A percentile compares a stretch with the other conserved stretches of the same genome.
Conservation (phyloP, 306 rosid genomes). For the Fragaria vesca region DNA sequence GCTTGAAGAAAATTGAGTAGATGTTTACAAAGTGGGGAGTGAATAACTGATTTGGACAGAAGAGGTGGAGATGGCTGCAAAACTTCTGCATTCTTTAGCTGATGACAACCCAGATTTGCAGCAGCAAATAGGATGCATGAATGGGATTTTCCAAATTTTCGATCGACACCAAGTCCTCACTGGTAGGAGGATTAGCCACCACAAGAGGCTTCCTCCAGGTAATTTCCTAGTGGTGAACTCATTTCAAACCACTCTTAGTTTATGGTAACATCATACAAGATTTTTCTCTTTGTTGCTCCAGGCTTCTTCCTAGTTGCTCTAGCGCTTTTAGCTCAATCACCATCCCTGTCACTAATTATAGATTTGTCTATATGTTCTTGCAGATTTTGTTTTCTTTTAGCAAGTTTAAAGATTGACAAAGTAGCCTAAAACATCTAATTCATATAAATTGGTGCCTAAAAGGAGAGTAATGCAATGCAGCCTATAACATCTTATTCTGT, state of each 20-base stretch:
- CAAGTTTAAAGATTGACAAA: neutral
- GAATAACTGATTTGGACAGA: slow-evolving; percentile 25
- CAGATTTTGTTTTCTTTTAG: neutral
- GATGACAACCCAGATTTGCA: slow-evolving; percentile 92
- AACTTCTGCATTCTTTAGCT: slow-evolving; percentile 81
- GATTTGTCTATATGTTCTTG: neutral
- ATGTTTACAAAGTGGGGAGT: slow-evolving; percentile 28
- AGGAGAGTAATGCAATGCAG: neutral
- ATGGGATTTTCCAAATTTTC: slow-evolving; percentile 80
- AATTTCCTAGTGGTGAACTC: slow-evolving; percentile 13
- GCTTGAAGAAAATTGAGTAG: slow-evolving; percentile 30
- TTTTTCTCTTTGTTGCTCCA: neutral
- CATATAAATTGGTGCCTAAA: neutral
- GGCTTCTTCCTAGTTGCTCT: neutral
- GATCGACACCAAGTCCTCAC: slow-evolving; percentile 65
- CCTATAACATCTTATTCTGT: neutral
- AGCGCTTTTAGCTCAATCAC: neutral
- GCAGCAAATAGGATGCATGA: slow-evolving; percentile 95
- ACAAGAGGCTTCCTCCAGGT: slow-evolving; percentile 69
- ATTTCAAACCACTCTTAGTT: neutral
- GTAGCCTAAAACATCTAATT: neutral
- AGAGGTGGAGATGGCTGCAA: slow-evolving; percentile 74
- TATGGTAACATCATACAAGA: neutral
- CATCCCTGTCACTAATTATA: neutral
- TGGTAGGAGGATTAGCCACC: slow-evolving; percentile 58